Evolutionary conservation across 495 filamentous ascomycete species (phyloP).

Genomic region (Penicillium salamii): DNA sequence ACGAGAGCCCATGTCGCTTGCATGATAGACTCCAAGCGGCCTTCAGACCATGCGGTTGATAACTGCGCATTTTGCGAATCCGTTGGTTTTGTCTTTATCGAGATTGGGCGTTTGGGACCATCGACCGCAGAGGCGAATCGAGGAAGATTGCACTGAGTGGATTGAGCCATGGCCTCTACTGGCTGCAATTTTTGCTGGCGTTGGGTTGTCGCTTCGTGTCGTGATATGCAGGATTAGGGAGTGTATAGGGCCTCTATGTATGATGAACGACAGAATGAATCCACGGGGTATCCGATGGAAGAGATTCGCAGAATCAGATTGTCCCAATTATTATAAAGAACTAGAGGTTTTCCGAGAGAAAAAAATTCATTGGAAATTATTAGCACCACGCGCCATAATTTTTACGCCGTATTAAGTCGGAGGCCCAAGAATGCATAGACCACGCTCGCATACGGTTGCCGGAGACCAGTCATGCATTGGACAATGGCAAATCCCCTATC

Average conservation of each 20-base stretch:
- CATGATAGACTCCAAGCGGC: conserved; percentile 31
- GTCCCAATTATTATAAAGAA: conserved; percentile 25
- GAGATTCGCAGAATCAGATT: conserved; percentile 16
- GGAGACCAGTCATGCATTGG: conserved; percentile 13
- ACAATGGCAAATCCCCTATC: conserved; percentile 21
- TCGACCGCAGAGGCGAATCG: conserved; percentile 30
- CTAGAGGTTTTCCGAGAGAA: conserved; percentile 7
- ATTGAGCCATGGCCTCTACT: conserved; percentile 33
- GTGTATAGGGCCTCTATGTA: conserved; percentile 3
- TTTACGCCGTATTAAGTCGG: conserved; percentile 20
- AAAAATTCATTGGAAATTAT: neutral
- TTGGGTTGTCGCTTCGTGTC: neutral
- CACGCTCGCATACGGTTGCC: conserved; percentile 19
- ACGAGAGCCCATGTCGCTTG: conserved; percentile 55
- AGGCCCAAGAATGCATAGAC: conserved; percentile 24
- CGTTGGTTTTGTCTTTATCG: conserved; percentile 34
- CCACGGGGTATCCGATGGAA: conserved; percentile 11
- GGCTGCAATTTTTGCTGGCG: neutral
- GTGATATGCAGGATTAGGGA: neutral
- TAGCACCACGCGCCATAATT: conserved; percentile 1
- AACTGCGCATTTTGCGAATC: conserved; percentile 31
- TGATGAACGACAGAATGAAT: conserved; percentile 17
- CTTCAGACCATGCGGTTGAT: conserved; percentile 34
- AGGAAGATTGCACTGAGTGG: conserved; percentile 37
- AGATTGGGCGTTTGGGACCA: conserved; percentile 35